These are phyloP conservation scores for Fusarium devonianum DNA, from an alignment of 2,329 filamentous ascomycete species.

Conservation along the genomic window DNA sequence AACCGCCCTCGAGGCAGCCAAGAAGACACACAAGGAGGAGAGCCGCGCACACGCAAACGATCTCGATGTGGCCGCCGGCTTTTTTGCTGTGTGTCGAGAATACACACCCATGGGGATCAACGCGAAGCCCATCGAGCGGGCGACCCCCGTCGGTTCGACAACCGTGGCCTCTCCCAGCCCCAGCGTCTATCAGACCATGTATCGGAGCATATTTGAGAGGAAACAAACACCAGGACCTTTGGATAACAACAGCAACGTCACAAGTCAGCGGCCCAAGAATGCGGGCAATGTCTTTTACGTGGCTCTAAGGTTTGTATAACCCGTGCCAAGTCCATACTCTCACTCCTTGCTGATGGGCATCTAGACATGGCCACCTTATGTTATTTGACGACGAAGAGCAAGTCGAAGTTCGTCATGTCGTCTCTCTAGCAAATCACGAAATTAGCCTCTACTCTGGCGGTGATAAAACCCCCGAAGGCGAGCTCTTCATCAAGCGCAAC, in stretches of 20 bases:
- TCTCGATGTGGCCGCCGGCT: slow-evolving; percentile 83
- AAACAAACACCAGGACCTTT: slow-evolving; percentile 60
- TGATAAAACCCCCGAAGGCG: slow-evolving; percentile 81
- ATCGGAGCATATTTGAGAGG: slow-evolving; percentile 91
- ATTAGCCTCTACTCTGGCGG: slow-evolving; percentile 86
- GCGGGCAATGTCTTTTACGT: slow-evolving; percentile 93
- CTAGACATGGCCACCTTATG: slow-evolving; percentile 92
- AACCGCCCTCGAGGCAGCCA: slow-evolving; percentile 66
- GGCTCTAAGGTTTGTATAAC: slow-evolving; percentile 68
- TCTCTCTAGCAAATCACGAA: slow-evolving; percentile 87
- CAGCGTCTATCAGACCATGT: slow-evolving; percentile 98
- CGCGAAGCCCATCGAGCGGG: slow-evolving; percentile 87
- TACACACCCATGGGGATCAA: slow-evolving; percentile 92
- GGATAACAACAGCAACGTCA: slow-evolving; percentile 56
- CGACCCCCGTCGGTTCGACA: slow-evolving; percentile 77
- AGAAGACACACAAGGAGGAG: slow-evolving; percentile 66
- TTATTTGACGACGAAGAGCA: slow-evolving; percentile 96
- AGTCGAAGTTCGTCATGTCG: slow-evolving; percentile 93
- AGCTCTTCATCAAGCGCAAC: slow-evolving; percentile 95
- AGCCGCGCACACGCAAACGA: slow-evolving; percentile 64
- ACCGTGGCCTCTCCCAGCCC: slow-evolving; percentile 82
- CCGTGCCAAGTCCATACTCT: not conserved
- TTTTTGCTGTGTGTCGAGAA: slow-evolving; percentile 94
- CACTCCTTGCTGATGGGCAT: slow-evolving; percentile 14
- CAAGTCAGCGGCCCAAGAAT: slow-evolving; percentile 64